phyloP scores from a whole-genome alignment of 2,329 filamentous ascomycete species.

The Ustilaginoidea virens region DNA sequence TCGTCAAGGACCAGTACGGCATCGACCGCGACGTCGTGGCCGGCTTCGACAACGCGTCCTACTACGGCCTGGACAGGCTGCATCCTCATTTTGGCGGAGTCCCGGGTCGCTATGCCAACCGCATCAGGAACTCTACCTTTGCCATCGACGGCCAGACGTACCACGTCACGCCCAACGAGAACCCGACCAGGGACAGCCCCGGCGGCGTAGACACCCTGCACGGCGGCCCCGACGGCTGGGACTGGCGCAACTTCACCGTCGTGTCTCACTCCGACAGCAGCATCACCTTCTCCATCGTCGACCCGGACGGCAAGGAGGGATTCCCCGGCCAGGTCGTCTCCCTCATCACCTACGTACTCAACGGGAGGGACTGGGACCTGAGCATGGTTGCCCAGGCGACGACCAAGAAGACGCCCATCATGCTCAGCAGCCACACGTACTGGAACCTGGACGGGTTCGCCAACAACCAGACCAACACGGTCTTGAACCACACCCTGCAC shows the following conservation, averaged over 20 bases:
- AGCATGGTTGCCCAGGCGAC: constrained; percentile 57
- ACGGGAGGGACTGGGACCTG: constrained; percentile 52
- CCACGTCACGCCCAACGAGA: constrained; percentile 47
- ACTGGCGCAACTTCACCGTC: constrained; percentile 65
- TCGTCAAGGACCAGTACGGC: constrained; percentile 54
- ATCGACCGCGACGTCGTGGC: constrained; percentile 54
- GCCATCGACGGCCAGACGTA: constrained; percentile 47
- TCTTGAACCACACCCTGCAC: constrained; percentile 57
- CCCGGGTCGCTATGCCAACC: constrained; percentile 65
- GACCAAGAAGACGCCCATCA: constrained; percentile 66
- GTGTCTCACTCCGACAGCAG: constrained; percentile 48
- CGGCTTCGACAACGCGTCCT: constrained; percentile 61
- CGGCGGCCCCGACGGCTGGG: constrained; percentile 57
- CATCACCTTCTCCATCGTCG: constrained; percentile 62
- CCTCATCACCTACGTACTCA: constrained; percentile 58
- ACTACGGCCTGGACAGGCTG: constrained; percentile 47
- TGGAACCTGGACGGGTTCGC: constrained; percentile 74
- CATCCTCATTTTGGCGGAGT: constrained; percentile 62
- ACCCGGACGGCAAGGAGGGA: constrained; percentile 57
- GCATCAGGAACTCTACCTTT: constrained; percentile 65
- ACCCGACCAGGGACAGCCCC: constrained; percentile 33
- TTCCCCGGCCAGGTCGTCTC: constrained; percentile 67
- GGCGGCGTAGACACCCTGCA: constrained; percentile 50
- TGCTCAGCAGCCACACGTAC: constrained; percentile 62
- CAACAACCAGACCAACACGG: constrained; percentile 50